phyloP scores from a whole-genome alignment of 164 flowering plant genomes.

The Vitis rupestris region DNA sequence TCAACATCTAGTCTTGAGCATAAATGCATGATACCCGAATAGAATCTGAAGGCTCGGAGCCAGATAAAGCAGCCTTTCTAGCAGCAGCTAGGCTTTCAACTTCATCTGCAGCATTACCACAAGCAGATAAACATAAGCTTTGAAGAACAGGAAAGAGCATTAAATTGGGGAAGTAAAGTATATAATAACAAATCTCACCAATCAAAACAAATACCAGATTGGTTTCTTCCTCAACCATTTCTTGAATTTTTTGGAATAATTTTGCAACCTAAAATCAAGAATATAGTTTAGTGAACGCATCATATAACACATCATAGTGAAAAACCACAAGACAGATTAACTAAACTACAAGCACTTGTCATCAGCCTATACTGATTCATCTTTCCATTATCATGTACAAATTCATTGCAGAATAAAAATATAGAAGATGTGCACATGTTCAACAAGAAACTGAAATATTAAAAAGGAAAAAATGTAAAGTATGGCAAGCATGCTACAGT shows the following conservation, averaged over 20 bases:
- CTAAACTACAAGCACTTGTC: not conserved
- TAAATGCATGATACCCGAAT: constrained; percentile 55
- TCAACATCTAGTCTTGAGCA: too few relatives aligned
- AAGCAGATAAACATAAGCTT: not conserved
- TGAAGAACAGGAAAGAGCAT: constrained; percentile 1
- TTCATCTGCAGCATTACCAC: constrained; percentile 67
- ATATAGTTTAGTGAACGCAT: constrained; percentile 8
- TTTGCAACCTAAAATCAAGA: constrained; percentile 76
- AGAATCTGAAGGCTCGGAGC: constrained; percentile 98
- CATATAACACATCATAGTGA: not conserved
- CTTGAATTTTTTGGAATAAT: constrained; percentile 95
- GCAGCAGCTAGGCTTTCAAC: constrained; percentile 99
- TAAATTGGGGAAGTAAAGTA: not conserved
- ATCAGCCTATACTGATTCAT: not conserved
- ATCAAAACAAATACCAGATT: constrained; percentile 96
- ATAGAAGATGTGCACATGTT: not conserved
- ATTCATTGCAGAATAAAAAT: not conserved
- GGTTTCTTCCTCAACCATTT: constrained; percentile 98
- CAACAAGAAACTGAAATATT: too few relatives aligned
- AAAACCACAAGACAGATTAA: not conserved
- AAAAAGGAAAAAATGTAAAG: not conserved
- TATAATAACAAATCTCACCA: constrained; percentile 60
- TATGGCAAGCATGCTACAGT: not conserved
- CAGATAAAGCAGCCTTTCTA: constrained; percentile 95
- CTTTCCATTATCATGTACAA: not conserved